These are phyloP conservation scores for Magnaporthales sp. DNA, from an alignment of 2,329 filamentous ascomycete genomes.

Conservation along the genomic window DNA sequence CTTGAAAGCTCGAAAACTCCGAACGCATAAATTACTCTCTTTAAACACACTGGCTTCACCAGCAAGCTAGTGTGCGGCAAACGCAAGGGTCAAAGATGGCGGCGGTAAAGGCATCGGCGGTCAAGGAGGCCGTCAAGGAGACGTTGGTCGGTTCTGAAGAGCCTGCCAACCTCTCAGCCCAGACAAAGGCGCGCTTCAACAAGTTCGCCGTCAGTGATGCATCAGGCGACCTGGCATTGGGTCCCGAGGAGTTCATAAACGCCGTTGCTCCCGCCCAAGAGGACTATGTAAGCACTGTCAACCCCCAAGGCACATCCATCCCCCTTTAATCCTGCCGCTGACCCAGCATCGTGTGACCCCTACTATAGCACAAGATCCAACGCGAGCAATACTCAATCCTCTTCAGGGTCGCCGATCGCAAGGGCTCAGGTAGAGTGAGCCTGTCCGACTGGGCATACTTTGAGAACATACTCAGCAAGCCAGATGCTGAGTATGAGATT, in stretches of 20 bases:
- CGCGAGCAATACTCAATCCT: constrained; percentile 92
- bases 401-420: constrained; percentile 82
- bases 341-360: background rate
- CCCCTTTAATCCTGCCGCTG: constrained; percentile 2
- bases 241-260: constrained; percentile 78
- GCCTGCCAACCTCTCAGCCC: constrained; percentile 56
- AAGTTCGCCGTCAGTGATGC: constrained; percentile 69
- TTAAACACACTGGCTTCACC: background rate
- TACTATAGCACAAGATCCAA: constrained; percentile 84
- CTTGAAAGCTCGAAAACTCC: background rate
- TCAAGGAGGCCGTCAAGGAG: constrained; percentile 71
- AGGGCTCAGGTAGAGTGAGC: constrained; percentile 61
- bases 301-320: constrained; percentile 4
- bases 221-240: constrained; percentile 72
- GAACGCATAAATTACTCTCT: background rate
- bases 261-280: constrained; percentile 80
- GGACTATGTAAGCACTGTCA: constrained; percentile 67
- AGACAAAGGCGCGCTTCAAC: constrained; percentile 69
- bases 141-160: constrained; percentile 58
- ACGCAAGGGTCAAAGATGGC: constrained; percentile 6
- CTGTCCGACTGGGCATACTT: constrained; percentile 87
- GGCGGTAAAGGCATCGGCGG: constrained; percentile 36
- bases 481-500: constrained; percentile 97
- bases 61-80: background rate
- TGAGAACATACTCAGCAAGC: constrained; percentile 86